Percentiles rank a stretch among this genome's conserved stretches.
Conservation (phyloP, 73 alveolate species). For the Tetrahymena thermophila region DNA sequence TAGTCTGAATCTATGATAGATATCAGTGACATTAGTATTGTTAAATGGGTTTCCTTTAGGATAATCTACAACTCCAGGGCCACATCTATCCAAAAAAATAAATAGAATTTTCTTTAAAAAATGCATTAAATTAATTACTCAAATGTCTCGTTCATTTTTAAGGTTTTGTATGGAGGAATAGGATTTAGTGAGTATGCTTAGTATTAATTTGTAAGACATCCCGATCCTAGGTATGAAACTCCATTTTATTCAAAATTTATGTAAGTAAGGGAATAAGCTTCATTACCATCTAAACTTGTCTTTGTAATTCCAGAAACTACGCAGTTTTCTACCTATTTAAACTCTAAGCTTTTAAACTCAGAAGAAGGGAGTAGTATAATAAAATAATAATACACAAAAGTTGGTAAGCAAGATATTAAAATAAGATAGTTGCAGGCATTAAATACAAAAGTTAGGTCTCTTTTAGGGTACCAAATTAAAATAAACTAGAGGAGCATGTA, state of each 20-base stretch:
- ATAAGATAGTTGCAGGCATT: neutral
- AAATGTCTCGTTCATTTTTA: neutral
- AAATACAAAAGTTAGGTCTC: neutral
- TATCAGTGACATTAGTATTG: neutral
- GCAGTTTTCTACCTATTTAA: neutral
- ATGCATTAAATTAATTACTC: neutral
- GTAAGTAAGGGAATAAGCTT: neutral
- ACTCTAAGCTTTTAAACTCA: neutral
- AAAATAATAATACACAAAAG: neutral
- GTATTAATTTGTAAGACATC: neutral
- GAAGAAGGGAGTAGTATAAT: neutral
- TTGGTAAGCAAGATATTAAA: neutral
- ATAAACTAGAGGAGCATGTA: neutral
- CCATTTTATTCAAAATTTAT: neutral
- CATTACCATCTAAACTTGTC: neutral
- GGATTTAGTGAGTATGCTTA: neutral
- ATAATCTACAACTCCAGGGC: neutral
- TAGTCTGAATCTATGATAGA: neutral
- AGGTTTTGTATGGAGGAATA: neutral
- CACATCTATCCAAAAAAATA: neutral
- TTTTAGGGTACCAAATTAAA: neutral
- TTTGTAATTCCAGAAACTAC: neutral
- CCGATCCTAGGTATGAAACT: neutral
- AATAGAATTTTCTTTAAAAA: neutral
- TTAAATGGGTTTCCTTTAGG: neutral